Conservation (phyloP, 1,139 yeast genomes). For the Lodderomyces pseudojiufengensis region DNA sequence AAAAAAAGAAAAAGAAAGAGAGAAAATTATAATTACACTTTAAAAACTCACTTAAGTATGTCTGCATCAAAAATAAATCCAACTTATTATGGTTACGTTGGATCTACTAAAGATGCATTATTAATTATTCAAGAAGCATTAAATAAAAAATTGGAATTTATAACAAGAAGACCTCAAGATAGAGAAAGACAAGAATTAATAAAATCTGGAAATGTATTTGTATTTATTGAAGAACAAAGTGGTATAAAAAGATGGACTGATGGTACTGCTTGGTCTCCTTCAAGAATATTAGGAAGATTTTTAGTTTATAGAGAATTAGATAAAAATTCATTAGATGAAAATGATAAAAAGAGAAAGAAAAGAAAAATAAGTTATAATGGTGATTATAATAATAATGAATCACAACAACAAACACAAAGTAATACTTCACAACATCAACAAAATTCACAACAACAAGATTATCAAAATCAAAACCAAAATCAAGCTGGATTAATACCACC, state of each 20-base stretch:
- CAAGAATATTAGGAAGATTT: slow-evolving; percentile 79
- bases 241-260: slow-evolving; percentile 95
- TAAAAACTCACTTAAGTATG: slow-evolving; percentile 14
- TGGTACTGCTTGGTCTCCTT: slow-evolving; percentile 90
- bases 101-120: slow-evolving; percentile 79
- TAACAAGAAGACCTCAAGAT: slow-evolving; percentile 79
- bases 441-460: slow-evolving; percentile 1
- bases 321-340: slow-evolving; percentile 39
- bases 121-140: slow-evolving; percentile 76
- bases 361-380: slow-evolving; percentile 19
- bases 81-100: slow-evolving; percentile 75
- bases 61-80: slow-evolving; percentile 39
- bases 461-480: slow-evolving; percentile 3
- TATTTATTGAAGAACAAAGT: slow-evolving; percentile 76
- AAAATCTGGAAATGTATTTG: slow-evolving; percentile 75
- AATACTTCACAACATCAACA: slow-evolving; percentile 8
- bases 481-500: slow-evolving; percentile 6
- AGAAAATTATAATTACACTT: too few relatives aligned
- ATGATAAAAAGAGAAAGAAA: slow-evolving; percentile 33
- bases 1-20: too few relatives aligned
- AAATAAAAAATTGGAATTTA: slow-evolving; percentile 57
- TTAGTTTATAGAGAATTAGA: slow-evolving; percentile 79
- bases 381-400: slow-evolving; percentile 8
- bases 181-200: slow-evolving; percentile 66
- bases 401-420: slow-evolving; percentile 18